Conservation (phyloP, 106 monocot species). For the Chionographis japonica region DNA sequence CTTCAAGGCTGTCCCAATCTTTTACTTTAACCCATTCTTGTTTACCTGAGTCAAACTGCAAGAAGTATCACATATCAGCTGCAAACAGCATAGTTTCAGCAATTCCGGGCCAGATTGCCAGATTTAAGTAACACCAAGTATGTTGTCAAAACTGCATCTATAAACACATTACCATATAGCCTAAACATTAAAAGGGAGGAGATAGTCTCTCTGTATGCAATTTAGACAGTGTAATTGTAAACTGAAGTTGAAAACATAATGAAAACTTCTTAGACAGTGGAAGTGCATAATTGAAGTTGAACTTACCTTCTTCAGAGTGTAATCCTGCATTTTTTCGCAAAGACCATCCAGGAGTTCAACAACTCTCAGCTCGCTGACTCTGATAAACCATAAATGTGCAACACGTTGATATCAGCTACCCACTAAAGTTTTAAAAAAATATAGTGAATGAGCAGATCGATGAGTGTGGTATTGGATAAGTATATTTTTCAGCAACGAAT, state of each 20-base stretch:
- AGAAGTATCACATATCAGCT: slow-evolving; percentile 2
- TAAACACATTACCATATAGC: no score
- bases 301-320: slow-evolving; percentile 67
- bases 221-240: background rate
- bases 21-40: slow-evolving; percentile 56
- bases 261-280: background rate
- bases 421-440: background rate
- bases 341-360: slow-evolving; percentile 91
- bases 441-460: background rate
- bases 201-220: background rate
- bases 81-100: background rate
- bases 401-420: background rate
- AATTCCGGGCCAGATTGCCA: background rate
- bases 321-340: slow-evolving; percentile 90
- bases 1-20: slow-evolving; percentile 47
- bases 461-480: no score
- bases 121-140: background rate
- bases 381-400: slow-evolving; percentile 17
- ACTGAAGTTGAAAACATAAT: background rate
- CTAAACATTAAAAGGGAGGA: no score
- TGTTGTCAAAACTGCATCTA: background rate
- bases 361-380: slow-evolving; percentile 76
- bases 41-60: slow-evolving; percentile 49
- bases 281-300: background rate
- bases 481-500: no score